Percentiles rank a stretch among this genome's conserved stretches.
phyloP scores from a whole-genome alignment of 106 monocot genomes.

The Apostasia ramifera region DNA sequence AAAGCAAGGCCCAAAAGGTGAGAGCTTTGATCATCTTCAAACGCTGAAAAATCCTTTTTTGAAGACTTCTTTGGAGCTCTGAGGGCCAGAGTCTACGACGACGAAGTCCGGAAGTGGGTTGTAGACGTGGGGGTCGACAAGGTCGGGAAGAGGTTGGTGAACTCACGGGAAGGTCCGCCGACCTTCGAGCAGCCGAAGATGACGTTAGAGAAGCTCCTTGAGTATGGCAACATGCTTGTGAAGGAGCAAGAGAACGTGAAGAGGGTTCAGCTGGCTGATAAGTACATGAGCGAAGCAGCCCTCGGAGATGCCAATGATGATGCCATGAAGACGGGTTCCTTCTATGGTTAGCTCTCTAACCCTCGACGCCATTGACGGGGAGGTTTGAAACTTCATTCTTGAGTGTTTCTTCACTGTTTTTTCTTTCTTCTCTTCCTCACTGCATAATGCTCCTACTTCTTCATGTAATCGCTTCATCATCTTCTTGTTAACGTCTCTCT shows the following conservation, averaged over 20 bases:
- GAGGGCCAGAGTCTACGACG: slow-evolving; percentile 91
- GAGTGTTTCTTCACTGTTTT: neutral
- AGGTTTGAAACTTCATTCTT: slow-evolving; percentile 17
- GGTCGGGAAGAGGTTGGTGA: slow-evolving; percentile 76
- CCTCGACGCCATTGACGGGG: neutral
- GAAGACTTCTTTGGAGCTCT: slow-evolving; percentile 96
- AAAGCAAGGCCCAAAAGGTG: neutral
- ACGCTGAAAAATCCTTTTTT: neutral
- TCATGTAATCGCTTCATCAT: no score
- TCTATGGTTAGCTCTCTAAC: slow-evolving; percentile 52
- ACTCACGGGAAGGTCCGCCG: slow-evolving; percentile 79
- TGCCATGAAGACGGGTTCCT: slow-evolving; percentile 55
- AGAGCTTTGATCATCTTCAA: neutral
- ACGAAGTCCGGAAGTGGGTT: slow-evolving; percentile 92
- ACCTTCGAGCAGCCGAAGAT: slow-evolving; percentile 80
- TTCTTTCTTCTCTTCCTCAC: no score
- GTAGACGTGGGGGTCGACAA: slow-evolving; percentile 43
- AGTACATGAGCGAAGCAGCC: slow-evolving; percentile 83
- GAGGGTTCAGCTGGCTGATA: slow-evolving; percentile 96
- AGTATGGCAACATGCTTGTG: slow-evolving; percentile 92
- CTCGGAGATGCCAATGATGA: slow-evolving; percentile 89
- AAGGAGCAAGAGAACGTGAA: slow-evolving; percentile 98
- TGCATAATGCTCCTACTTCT: no score
- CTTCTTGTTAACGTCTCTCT: no score
- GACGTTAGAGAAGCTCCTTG: slow-evolving; percentile 79